Base-by-base conservation (phyloP, 106 monocot genomes). In the Apostasia shenzhenica region DNA sequence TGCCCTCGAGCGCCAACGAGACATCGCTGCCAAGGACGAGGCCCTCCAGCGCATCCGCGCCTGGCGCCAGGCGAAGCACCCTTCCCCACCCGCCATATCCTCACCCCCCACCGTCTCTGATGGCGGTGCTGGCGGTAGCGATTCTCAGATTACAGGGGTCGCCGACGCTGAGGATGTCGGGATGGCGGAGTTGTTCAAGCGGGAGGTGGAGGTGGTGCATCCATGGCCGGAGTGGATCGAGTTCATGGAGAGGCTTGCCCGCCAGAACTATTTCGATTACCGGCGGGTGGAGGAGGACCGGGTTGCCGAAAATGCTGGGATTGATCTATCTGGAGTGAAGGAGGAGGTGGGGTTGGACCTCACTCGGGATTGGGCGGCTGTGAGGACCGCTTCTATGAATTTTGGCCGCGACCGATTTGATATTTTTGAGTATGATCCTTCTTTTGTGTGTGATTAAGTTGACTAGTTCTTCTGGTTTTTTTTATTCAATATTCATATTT, bases 171-270 rank as follows among this genome's bases (percentile, higher is more conserved):
- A 40, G 9, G 58, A 72, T 59, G 41, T 45, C 9, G 59, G 8
- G 52, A 74, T 65, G 64, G 40, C 40, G 52, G 56, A 14, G 37
- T 48, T 65, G 42, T 41, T 65, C 45, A 13, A 6, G 64, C 58
- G 55, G 73, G 87, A 86, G 61, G 78, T 99, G 72, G 90, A 99
- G 76, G 44, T 99, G 69, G 97, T 85, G 3, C 97, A 99, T 67
- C 97, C 97, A 6, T 99, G 97, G 97, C 87, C 92, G 1, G 97
- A 99, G 81, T 90, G 97, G 97, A 92, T 97, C 47, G 92, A 92
- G 76, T 71, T 97, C 0, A 87, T 90, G 85, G 93, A 90, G 76
- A 66, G 86, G 63, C 73, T 99, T 3, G 78, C 83, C 12, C 70
- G 73, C 57, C 99, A 90, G 90, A 93, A 88, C 14, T 99, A 99